Conservation (phyloP, 306 rosid species). For the Alnus glutinosa region DNA sequence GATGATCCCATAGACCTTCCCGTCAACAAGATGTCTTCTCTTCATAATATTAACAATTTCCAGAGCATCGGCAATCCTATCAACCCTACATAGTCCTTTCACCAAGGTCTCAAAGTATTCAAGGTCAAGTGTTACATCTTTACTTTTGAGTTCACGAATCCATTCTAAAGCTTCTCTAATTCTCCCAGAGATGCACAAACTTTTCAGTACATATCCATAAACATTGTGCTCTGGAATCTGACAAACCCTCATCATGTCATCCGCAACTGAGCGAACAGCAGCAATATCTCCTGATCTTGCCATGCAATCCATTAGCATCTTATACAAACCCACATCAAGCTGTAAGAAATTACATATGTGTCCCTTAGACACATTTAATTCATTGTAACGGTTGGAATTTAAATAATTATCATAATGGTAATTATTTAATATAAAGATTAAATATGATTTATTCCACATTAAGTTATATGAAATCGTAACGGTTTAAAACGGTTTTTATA, state of each 20-base stretch:
- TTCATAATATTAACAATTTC: slow-evolving; percentile 75
- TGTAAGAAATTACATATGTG: no score
- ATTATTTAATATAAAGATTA: no score
- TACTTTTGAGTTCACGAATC: slow-evolving; percentile 69
- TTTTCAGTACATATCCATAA: slow-evolving; percentile 58
- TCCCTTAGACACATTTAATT: no score
- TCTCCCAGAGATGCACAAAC: slow-evolving; percentile 64
- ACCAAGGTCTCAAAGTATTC: slow-evolving; percentile 65
- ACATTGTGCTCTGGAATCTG: slow-evolving; percentile 48
- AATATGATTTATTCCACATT: no score
- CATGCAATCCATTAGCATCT: slow-evolving; percentile 57
- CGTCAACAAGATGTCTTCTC: slow-evolving; percentile 48
- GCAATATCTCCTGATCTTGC: slow-evolving; percentile 63
- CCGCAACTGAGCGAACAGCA: slow-evolving; percentile 53
- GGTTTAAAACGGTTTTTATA: no score
- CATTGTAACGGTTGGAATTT: no score
- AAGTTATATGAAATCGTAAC: no score
- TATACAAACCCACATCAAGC: slow-evolving; percentile 50
- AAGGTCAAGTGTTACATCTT: slow-evolving; percentile 50
- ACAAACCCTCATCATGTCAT: slow-evolving; percentile 61
- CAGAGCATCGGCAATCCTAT: slow-evolving; percentile 62
- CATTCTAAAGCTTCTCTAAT: slow-evolving; percentile 79
- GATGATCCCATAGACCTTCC: slow-evolving; percentile 55
- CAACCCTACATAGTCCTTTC: slow-evolving; percentile 75
- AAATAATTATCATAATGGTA: no score